These are phyloP conservation scores for Ogataea nakhonphanomensis DNA, from an alignment of 805 yeast genomes.

Conservation along the genomic window DNA sequence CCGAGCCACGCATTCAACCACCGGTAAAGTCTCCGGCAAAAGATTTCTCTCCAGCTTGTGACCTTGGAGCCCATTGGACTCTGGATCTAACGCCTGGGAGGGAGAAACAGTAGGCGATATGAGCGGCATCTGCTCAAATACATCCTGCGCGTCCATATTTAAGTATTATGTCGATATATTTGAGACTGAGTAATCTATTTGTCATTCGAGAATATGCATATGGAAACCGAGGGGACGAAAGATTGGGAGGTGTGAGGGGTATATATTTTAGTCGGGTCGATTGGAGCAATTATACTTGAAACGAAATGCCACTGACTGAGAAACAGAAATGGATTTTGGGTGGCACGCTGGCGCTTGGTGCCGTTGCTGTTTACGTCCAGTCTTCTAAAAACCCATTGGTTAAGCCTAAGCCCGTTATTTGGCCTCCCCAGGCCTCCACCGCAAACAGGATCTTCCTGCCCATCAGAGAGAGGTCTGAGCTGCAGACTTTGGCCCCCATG, in stretches of 20 bases:
- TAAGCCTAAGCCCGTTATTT: slow-evolving; percentile 31
- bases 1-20: slow-evolving; percentile 83
- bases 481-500: slow-evolving; percentile 49
- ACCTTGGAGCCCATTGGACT: slow-evolving; percentile 5
- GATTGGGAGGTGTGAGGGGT: slow-evolving; percentile 3
- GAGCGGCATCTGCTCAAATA: slow-evolving; percentile 36
- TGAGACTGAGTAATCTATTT: background rate
- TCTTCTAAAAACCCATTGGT: slow-evolving; percentile 27
- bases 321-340: slow-evolving; percentile 31
- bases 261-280: background rate
- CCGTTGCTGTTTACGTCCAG: slow-evolving; percentile 26
- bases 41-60: slow-evolving; percentile 33
- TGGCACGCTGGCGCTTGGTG: slow-evolving; percentile 26
- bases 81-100: slow-evolving; percentile 11
- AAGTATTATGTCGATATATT: background rate
- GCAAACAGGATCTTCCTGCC: slow-evolving; percentile 47
- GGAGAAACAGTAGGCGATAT: slow-evolving; percentile 41
- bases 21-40: slow-evolving; percentile 59
- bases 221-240: background rate
- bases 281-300: slow-evolving; percentile 1
- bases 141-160: slow-evolving; percentile 15
- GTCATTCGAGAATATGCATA: background rate
- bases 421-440: slow-evolving; percentile 34
- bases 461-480: slow-evolving; percentile 54
- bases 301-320: slow-evolving; percentile 22